Base-by-base conservation (phyloP, 805 yeast species). In the Zygoascus ofunaensis region DNA sequence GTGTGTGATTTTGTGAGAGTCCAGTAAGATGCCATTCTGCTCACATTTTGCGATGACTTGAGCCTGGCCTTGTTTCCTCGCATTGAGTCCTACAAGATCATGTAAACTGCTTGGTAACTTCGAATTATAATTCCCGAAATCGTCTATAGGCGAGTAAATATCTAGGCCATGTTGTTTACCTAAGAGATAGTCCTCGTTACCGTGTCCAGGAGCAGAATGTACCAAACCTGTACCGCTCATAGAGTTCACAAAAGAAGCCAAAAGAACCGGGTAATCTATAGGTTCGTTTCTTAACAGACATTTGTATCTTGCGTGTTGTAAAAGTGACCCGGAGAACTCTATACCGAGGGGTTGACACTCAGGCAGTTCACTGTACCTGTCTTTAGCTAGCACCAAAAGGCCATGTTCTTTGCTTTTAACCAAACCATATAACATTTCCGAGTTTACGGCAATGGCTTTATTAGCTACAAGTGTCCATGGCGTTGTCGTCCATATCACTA, bases 171-270 rank as follows among this genome's bases (percentile, higher is more conserved):
- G 64, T 19, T 68, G 62, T 46, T 73, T 61, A 28, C 95, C 90
- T 30, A 82, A 71, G 5, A 80, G 56, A 58, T 85, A 89, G 66
- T 92, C 99, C 53, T 92, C 98, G 55, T 79, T 76, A 55, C 99
- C 99, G 60, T 92, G 98, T 0, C 97, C 97, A 1, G 98, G 97
- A 0, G 98, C 97, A 18, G 87, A 83, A 59, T 92, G 99, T 1
- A 92, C 99, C 12, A 92, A 65, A 2, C 98, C 99, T 0, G 98
- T 86, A 61, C 99, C 99, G 0, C 92, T 78, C 1, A 73, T 53
- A 46, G 75, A 74, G 0, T 86, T 77, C 10, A 94, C 97, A 61
- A 89, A 95, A 43, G 73, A 76, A 4, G 92, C 97, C 46, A 77
- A 80, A 2, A 90, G 49, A 2, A 90, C 64, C 0, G 94, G 94